Conservation (phyloP, 2,329 filamentous ascomycete genomes). For the Zasmidium citrigriseum region DNA sequence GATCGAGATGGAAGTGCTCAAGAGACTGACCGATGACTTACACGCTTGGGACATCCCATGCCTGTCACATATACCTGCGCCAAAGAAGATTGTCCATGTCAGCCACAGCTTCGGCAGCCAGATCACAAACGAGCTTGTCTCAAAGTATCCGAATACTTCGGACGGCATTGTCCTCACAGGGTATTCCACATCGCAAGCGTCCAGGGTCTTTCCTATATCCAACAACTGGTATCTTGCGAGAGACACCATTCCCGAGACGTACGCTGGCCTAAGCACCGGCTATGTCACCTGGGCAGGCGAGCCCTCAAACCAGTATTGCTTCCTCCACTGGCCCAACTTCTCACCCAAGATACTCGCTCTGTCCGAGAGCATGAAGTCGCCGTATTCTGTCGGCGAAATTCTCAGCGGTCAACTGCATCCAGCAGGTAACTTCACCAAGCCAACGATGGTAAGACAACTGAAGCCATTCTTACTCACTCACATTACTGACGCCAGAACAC, state of each 20-base stretch:
- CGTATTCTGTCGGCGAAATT: conserved; percentile 34
- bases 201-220: conserved; percentile 1
- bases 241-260: conserved; percentile 15
- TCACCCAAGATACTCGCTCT: conserved; percentile 34
- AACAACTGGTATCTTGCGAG: conserved; percentile 18
- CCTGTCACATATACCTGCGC: conserved; percentile 2
- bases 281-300: conserved; percentile 21
- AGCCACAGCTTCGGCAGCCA: conserved; percentile 23
- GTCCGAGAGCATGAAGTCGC: conserved; percentile 37
- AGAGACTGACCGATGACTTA: conserved; percentile 15
- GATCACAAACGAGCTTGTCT: conserved; percentile 14
- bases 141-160: conserved; percentile 10
- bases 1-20: conserved; percentile 18
- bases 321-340: conserved; percentile 33
- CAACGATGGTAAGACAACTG: background rate
- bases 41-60: conserved; percentile 15
- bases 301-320: conserved; percentile 34
- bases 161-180: conserved; percentile 24
- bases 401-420: conserved; percentile 20
- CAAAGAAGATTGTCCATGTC: conserved; percentile 22
- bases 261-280: conserved; percentile 15
- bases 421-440: conserved; percentile 30
- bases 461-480: conserved; percentile 27
- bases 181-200: conserved; percentile 14
- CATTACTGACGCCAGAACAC: conserved; percentile 4